Conservation (phyloP, 768 basidiomycete genomes). For the Austroboletus festivus region DNA sequence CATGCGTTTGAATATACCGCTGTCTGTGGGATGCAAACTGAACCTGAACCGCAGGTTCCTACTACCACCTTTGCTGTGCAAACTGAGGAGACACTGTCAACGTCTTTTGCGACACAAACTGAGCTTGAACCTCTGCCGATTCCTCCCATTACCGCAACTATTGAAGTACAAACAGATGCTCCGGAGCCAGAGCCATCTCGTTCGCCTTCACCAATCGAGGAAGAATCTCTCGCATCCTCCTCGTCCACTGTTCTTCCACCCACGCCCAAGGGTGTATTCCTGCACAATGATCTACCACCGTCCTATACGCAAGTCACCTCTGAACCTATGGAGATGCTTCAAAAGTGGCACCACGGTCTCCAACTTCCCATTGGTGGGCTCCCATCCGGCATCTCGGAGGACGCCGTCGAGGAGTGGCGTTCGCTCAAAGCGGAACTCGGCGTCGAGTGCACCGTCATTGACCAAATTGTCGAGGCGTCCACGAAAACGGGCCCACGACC, state of each 20-base stretch:
- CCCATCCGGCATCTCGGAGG: constrained; percentile 58
- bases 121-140: constrained; percentile 33
- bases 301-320: constrained; percentile 64
- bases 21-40: constrained; percentile 56
- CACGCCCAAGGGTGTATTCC: constrained; percentile 53
- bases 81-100: constrained; percentile 40
- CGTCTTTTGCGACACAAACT: constrained; percentile 37
- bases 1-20: constrained; percentile 52
- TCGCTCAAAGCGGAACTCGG: constrained; percentile 77
- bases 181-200: constrained; percentile 33
- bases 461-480: constrained; percentile 55
- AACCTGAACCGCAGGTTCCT: constrained; percentile 49
- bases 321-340: constrained; percentile 56
- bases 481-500: constrained; percentile 31
- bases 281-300: constrained; percentile 58
- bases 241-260: constrained; percentile 71
- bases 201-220: constrained; percentile 43
- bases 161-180: constrained; percentile 64
- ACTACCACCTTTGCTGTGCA: constrained; percentile 52
- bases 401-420: constrained; percentile 73
- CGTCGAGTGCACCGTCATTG: constrained; percentile 72
- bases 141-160: constrained; percentile 39
- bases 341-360: constrained; percentile 68
- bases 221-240: constrained; percentile 65
- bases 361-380: constrained; percentile 41